A percentile compares a stretch with the other conserved stretches of the same genome.
Conservation (phyloP, 345 rosid species). For the Citrus glauca region DNA sequence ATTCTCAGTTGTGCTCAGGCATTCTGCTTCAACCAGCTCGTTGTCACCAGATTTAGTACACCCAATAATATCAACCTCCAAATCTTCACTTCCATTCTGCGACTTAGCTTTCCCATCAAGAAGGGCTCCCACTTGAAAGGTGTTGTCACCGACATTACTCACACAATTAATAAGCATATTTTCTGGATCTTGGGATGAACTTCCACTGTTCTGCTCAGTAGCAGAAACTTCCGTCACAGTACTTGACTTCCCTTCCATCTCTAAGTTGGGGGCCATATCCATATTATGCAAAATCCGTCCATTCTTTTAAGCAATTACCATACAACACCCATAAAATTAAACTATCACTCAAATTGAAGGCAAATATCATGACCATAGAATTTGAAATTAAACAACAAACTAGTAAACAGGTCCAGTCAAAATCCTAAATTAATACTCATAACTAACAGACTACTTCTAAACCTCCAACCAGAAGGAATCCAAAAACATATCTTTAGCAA, state of each 20-base stretch:
- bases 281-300: neutral
- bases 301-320: neutral
- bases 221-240: conserved; percentile 18
- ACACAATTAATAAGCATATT: conserved; percentile 32
- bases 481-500: neutral
- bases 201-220: conserved; percentile 23
- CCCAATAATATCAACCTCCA: conserved; percentile 51
- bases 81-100: conserved; percentile 17
- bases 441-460: neutral
- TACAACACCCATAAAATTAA: neutral
- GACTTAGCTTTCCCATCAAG: conserved; percentile 14
- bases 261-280: conserved; percentile 40
- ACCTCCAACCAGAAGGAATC: neutral
- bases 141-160: conserved; percentile 40
- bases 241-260: conserved; percentile 26
- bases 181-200: conserved; percentile 17
- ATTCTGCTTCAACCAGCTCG: conserved; percentile 21
- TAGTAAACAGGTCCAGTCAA: neutral
- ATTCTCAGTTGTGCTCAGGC: conserved; percentile 53
- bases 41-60: conserved; percentile 15
- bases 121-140: conserved; percentile 21
- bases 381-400: neutral
- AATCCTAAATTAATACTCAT: neutral
- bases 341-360: neutral
- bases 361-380: neutral